phyloP scores from a whole-genome alignment of 2,329 filamentous ascomycete species.

The Lasiodiplodia citricola region DNA sequence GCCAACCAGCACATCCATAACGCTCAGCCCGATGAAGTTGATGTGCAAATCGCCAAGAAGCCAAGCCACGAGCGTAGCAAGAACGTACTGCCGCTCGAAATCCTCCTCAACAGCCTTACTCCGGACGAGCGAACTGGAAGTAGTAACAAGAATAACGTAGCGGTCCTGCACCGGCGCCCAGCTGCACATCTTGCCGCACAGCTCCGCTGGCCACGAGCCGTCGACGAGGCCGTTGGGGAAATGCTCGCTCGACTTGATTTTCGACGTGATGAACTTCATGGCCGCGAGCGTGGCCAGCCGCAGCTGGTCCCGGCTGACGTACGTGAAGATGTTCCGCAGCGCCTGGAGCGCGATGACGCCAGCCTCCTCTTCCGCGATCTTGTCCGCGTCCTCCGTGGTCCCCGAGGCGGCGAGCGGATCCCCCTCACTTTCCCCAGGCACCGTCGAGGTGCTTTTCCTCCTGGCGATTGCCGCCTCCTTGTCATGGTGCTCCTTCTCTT shows the following conservation, averaged over 20 bases:
- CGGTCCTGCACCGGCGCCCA: conserved; percentile 96
- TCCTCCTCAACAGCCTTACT: conserved; percentile 72
- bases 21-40: conserved; percentile 92
- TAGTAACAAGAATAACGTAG: conserved; percentile 84
- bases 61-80: conserved; percentile 80
- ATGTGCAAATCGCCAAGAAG: conserved; percentile 79
- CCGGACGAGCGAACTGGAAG: conserved; percentile 75
- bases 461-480: conserved; percentile 67
- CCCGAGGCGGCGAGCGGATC: conserved; percentile 72
- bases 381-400: conserved; percentile 85
- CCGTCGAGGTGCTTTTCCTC: conserved; percentile 79
- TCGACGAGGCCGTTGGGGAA: conserved; percentile 48
- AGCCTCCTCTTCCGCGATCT: conserved; percentile 86
- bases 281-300: conserved; percentile 75
- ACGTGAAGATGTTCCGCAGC: conserved; percentile 82
- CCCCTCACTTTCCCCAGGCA: conserved; percentile 73
- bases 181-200: conserved; percentile 78
- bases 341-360: conserved; percentile 84
- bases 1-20: conserved; percentile 91
- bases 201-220: conserved; percentile 77
- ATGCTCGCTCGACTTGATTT: conserved; percentile 37
- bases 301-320: conserved; percentile 82
- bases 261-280: conserved; percentile 69
- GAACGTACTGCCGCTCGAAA: conserved; percentile 73
- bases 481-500: conserved; percentile 71